phyloP scores from a whole-genome alignment of 2,329 filamentous ascomycete genomes.

The Trichothecium sympodiale region DNA sequence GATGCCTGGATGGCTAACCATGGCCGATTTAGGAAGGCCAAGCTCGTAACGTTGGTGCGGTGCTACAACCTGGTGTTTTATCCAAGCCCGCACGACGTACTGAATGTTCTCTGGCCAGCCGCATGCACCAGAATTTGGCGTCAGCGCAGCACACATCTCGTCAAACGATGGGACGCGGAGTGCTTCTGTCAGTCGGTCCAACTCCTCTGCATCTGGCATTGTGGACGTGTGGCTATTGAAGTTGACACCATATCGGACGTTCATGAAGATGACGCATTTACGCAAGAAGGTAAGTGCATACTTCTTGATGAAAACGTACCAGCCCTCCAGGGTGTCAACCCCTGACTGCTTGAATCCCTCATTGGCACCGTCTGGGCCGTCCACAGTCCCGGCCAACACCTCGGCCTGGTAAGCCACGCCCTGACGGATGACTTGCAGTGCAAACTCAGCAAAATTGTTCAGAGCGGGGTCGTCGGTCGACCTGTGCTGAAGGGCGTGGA shows the following conservation, averaged over 20 bases:
- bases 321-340: conserved; percentile 40
- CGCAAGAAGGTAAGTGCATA: conserved; percentile 87
- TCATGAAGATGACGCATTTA: conserved; percentile 72
- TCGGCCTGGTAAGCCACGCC: conserved; percentile 21
- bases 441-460: conserved; percentile 45
- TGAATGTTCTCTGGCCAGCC: conserved; percentile 38
- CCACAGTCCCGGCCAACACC: background rate
- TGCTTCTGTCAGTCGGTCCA: conserved; percentile 67
- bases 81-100: conserved; percentile 55
- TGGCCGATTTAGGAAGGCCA: conserved; percentile 28
- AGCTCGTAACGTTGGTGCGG: conserved; percentile 12
- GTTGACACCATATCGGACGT: conserved; percentile 81
- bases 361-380: conserved; percentile 15
- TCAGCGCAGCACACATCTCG: conserved; percentile 59
- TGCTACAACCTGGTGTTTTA: conserved; percentile 48
- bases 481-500: conserved; percentile 30
- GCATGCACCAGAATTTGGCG: conserved; percentile 27
- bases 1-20: conserved; percentile 72
- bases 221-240: conserved; percentile 61
- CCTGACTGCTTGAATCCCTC: conserved; percentile 43
- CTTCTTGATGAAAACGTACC: conserved; percentile 55
- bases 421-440: conserved; percentile 33
- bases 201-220: conserved; percentile 59
- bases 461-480: conserved; percentile 34
- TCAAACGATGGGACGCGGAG: conserved; percentile 70